Evolutionary conservation across 805 yeast species (phyloP).

Genomic region (Metschnikowia cubensis): DNA sequence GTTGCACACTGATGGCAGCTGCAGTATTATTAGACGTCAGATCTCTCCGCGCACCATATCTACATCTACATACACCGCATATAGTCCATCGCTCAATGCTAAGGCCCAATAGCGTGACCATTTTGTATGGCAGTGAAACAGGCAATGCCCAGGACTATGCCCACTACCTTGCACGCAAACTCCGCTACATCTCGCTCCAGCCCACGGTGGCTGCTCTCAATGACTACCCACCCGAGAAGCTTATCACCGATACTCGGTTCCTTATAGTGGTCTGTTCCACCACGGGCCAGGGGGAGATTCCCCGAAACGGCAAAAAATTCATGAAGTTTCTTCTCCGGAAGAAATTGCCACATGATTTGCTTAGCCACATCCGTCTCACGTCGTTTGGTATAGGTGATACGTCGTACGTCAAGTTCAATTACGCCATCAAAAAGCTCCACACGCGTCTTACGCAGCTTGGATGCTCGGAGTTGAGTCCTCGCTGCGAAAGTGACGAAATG

Average conservation of each 20-base stretch:
- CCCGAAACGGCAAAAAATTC: conserved; percentile 67
- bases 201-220: conserved; percentile 54
- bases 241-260: conserved; percentile 44
- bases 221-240: conserved; percentile 52
- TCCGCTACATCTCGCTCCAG: conserved; percentile 50
- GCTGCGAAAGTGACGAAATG: conserved; percentile 90
- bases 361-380: conserved; percentile 60
- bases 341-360: conserved; percentile 55
- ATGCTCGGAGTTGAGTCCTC: conserved; percentile 59
- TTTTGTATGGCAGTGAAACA: conserved; percentile 88
- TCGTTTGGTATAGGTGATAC: conserved; percentile 93
- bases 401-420: conserved; percentile 82
- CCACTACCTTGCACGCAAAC: conserved; percentile 49
- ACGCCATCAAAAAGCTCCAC: conserved; percentile 83
- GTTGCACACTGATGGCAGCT: too few species aligned
- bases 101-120: conserved; percentile 35
- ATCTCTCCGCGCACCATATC: not conserved
- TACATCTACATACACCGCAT: not conserved
- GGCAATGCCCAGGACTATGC: conserved; percentile 91
- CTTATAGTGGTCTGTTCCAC: conserved; percentile 74
- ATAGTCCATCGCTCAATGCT: not conserved
- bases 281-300: conserved; percentile 93
- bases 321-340: conserved; percentile 71
- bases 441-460: conserved; percentile 78
- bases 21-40: not conserved